Evolutionary conservation across 116 monocot genomes (phyloP).

Genomic region (Cymodocea nodosa): DNA sequence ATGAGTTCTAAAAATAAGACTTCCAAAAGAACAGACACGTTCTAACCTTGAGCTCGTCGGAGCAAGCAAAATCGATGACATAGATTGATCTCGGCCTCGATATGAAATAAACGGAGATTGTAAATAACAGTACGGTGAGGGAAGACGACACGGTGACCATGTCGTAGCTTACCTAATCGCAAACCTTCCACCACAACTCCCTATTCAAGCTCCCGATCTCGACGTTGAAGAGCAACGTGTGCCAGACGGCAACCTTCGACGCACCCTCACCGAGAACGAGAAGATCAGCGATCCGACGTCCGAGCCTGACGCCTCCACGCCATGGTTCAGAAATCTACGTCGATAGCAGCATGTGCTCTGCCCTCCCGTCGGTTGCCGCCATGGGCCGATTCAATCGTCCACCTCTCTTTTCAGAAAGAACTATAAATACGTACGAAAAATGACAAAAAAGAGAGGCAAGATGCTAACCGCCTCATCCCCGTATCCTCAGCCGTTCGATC

Average conservation of each 20-base stretch:
- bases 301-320: constrained; percentile 3
- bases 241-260: constrained; percentile 21
- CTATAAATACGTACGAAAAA: too few species aligned
- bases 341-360: constrained; percentile 13
- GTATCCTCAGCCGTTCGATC: too few species aligned
- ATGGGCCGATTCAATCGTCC: background rate
- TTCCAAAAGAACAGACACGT: too few species aligned
- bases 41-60: constrained; percentile 18
- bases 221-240: constrained; percentile 61
- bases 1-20: too few species aligned
- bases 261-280: constrained; percentile 18
- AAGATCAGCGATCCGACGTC: constrained; percentile 11
- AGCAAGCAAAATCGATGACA: constrained; percentile 21
- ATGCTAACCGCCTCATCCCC: too few species aligned
- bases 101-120: constrained; percentile 8
- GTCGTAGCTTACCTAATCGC: constrained; percentile 70
- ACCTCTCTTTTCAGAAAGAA: too few species aligned
- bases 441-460: too few species aligned
- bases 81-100: constrained; percentile 8
- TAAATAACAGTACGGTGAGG: constrained; percentile 33
- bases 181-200: constrained; percentile 66
- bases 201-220: constrained; percentile 68
- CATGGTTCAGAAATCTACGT: constrained; percentile 15
- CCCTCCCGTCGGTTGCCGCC: background rate
- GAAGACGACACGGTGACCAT: constrained; percentile 49